Percentiles rank a stretch among this genome's conserved stretches.
phyloP scores from a whole-genome alignment of 2,329 filamentous ascomycete species.

The Diplodia seriata region DNA sequence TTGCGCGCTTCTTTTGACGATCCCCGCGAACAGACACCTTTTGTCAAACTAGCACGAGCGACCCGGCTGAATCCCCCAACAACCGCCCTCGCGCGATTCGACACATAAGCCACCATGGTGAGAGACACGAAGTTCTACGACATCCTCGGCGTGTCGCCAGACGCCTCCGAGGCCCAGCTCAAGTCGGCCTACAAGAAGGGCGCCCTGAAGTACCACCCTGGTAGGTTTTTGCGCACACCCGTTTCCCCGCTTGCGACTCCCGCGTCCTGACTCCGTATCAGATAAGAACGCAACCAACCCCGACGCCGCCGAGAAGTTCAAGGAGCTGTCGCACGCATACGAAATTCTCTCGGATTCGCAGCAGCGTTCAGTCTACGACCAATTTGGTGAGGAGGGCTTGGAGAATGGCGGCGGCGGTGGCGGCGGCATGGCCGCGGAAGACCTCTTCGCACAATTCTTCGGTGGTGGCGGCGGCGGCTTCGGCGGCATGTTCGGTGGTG shows the following conservation, averaged over 20 bases:
- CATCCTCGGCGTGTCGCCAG: constrained; percentile 76
- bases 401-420: constrained; percentile 78
- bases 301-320: constrained; percentile 95
- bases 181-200: constrained; percentile 89
- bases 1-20: constrained; percentile 9
- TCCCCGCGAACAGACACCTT: constrained; percentile 11
- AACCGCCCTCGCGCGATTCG: constrained; percentile 21
- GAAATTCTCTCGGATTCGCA: constrained; percentile 91
- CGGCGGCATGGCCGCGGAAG: constrained; percentile 91
- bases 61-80: constrained; percentile 18
- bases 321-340: constrained; percentile 94
- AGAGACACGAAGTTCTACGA: constrained; percentile 84
- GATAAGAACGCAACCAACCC: constrained; percentile 98
- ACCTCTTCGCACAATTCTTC: constrained; percentile 97
- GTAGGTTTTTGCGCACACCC: constrained; percentile 56
- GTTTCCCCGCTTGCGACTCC: constrained; percentile 34
- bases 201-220: constrained; percentile 84
- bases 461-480: constrained; percentile 70
- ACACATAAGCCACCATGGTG: constrained; percentile 63
- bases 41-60: background rate
- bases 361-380: constrained; percentile 92
- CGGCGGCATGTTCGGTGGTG: constrained; percentile 70
- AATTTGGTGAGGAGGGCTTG: constrained; percentile 96
- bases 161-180: constrained; percentile 82
- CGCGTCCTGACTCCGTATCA: constrained; percentile 49